phyloP scores from a whole-genome alignment of 176 grass and related monocot species.

The Oryza glumipatula region DNA sequence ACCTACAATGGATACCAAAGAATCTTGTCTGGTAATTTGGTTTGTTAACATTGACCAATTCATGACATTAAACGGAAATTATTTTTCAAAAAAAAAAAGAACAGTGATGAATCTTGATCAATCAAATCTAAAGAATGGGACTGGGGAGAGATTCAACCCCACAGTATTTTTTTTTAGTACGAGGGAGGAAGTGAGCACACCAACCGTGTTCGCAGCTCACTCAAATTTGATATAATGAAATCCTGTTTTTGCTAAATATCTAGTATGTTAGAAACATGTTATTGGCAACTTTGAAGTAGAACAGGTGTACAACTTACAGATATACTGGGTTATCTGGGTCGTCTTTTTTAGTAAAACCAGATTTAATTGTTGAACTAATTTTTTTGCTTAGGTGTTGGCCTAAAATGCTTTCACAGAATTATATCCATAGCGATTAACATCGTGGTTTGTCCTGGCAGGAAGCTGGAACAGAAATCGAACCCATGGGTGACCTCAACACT shows the following conservation, averaged over 20 bases:
- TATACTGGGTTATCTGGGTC: not conserved
- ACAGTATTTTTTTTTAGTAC: too few species aligned
- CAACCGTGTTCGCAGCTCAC: too few species aligned
- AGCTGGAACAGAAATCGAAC: constrained; percentile 82
- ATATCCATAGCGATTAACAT: not conserved
- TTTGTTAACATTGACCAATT: not conserved
- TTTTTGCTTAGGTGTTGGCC: not conserved
- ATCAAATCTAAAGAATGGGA: not conserved
- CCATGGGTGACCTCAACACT: constrained; percentile 92
- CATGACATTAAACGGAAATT: not conserved
- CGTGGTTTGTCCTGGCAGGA: constrained; percentile 61
- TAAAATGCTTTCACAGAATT: not conserved
- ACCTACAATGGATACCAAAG: not conserved
- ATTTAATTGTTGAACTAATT: not conserved
- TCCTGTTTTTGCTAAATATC: not conserved
- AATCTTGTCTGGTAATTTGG: not conserved
- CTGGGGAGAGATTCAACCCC: too few species aligned
- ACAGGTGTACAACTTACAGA: not conserved
- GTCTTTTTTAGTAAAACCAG: not conserved
- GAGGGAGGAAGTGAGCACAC: too few species aligned
- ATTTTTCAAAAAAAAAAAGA: not conserved
- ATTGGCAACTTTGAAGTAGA: not conserved
- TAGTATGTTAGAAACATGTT: not conserved
- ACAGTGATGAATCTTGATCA: not conserved
- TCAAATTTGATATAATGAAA: not conserved